These are phyloP conservation scores for Pythium periplocum DNA, from an alignment of 352 stramenopile genomes.

Conservation along the genomic window DNA sequence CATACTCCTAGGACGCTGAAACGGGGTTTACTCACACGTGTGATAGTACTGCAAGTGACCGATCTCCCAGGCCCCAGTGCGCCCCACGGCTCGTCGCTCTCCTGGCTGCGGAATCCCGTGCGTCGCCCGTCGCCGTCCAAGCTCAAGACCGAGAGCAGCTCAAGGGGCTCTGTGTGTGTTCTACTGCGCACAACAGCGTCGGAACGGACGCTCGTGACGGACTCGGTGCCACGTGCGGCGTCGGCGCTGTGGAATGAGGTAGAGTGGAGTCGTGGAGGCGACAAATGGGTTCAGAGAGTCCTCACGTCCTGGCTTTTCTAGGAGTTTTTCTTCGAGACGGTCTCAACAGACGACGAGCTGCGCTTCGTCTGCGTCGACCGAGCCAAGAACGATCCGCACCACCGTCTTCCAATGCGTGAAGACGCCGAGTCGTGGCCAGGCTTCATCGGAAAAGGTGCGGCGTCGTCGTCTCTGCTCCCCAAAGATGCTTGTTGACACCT, in stretches of 20 bases:
- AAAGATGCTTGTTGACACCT: background rate
- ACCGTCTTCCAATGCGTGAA: conserved; percentile 34
- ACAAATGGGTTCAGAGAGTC: no score
- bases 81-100: background rate
- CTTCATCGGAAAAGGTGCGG: conserved; percentile 73
- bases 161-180: conserved; percentile 38
- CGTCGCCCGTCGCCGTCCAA: background rate
- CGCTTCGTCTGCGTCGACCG: conserved; percentile 69
- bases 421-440: conserved; percentile 36
- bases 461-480: background rate
- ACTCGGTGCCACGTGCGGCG: conserved; percentile 29
- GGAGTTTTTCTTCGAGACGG: conserved; percentile 71
- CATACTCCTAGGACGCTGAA: background rate
- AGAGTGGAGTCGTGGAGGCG: background rate
- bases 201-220: conserved; percentile 31
- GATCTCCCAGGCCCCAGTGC: conserved; percentile 21
- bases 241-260: conserved; percentile 55
- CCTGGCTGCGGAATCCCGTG: background rate
- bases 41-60: conserved; percentile 44
- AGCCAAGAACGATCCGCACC: conserved; percentile 39
- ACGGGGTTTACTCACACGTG: background rate
- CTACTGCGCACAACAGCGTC: conserved; percentile 31
- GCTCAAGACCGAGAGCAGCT: background rate
- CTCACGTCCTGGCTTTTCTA: conserved; percentile 8
- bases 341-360: conserved; percentile 57